phyloP scores from a whole-genome alignment of 129 eudicot species.

The Gnaphalium uliginosum region DNA sequence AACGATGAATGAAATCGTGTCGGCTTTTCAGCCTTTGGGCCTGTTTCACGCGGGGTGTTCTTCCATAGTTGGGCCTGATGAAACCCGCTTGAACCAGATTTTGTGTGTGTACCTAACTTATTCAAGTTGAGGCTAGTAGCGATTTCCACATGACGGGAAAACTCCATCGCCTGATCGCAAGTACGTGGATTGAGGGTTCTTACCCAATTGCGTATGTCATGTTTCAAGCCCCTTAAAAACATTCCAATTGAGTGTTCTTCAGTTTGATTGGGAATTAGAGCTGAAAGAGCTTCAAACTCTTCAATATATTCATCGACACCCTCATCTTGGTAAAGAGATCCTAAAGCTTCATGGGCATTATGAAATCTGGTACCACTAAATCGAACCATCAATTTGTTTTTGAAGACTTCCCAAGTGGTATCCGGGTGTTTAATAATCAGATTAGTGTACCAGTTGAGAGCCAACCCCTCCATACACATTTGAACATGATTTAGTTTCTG shows the following conservation, averaged over 20 bases:
- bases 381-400: neutral
- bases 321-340: too few species aligned
- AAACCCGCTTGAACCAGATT: too few species aligned
- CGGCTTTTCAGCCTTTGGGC: too few species aligned
- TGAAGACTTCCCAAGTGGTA: neutral
- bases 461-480: neutral
- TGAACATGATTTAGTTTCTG: too few species aligned
- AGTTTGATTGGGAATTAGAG: neutral
- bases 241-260: neutral
- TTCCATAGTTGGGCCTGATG: too few species aligned
- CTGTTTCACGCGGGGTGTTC: too few species aligned
- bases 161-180: neutral
- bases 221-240: neutral
- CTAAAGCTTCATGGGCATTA: too few species aligned
- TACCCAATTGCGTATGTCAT: neutral
- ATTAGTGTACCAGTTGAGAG: neutral
- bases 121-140: neutral
- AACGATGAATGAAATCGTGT: too few species aligned
- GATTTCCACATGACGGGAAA: neutral
- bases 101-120: too few species aligned
- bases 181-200: neutral
- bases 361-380: neutral
- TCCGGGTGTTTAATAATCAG: neutral
- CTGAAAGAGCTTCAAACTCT: neutral
- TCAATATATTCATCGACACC: too few species aligned